Base-by-base conservation (phyloP, 192 early-diverging fungal species). In the Rhizoclosmatium sp. region DNA sequence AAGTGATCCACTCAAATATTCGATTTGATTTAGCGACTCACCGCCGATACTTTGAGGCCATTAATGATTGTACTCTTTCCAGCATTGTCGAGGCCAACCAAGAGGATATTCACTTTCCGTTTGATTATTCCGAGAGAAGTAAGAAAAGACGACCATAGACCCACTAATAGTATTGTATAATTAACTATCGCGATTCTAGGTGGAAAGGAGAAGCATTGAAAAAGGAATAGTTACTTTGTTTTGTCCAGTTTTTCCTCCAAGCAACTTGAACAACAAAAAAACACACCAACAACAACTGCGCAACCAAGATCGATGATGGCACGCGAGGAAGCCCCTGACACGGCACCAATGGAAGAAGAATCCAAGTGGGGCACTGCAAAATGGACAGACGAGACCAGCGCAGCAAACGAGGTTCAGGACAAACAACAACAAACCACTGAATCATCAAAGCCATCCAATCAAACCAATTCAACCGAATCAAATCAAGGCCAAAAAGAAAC, bases 81-180 rank as follows among this genome's bases (percentile, higher is more conserved):
- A 64, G 70, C 69, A 76, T 86, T 86, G 67, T 86, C 85, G 54
- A 86, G 82, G 45, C 84, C 84, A 12, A 82, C 72, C 41, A 73
- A 58, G 45, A 84, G 66, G 45, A 83, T 67, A 54, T 80, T 82
- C 4, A 71, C 62, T 69, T 79, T 77, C 23, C 67, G 62, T 45
- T 66, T 71, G n/a, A 71, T 10, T 48, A 82, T 80, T 61, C 78
- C 78, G 12, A 80, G 56, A 5, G 78, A 80, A 10, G 78, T 66
- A 1, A 80, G 59, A 48, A 80, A 65, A 2, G 69, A 9, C 61
- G 31, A 31, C 78, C 78, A 80, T 21, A 80, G 46, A 14, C 59
- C 69, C 78, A 80, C 73, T 54, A 54, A 12, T 54, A 54, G 9
- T 40, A 2, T 23, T 65, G 2, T 65, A 54, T 54, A 54, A 54